Evolutionary conservation across 2,329 filamentous ascomycete species (phyloP), one percentile per base, ranked within the genome.

Genomic region (Stagonosporopsis cucurbitacearum): DNA sequence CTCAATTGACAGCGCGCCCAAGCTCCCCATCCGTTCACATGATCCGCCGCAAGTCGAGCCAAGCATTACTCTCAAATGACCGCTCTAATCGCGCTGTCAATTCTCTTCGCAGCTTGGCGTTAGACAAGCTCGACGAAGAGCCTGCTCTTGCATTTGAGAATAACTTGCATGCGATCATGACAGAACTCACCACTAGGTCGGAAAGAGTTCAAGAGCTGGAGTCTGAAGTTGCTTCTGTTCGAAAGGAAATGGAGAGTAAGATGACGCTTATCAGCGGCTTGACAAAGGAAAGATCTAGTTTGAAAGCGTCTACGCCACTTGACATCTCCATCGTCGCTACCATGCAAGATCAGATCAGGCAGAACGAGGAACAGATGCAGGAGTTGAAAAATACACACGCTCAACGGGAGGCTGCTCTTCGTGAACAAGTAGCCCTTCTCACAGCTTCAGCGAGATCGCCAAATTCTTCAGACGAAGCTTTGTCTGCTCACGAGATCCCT

Each of bases 181-280:
- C 95, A 66, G 95, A 99, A 73, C 82, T 99, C 30, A 90, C 96
- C 62, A 83, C 83, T 9, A 87, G 93, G 37, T 93, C 93, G 35
- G 93, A 98, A 74, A 88, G 93, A 25, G 93, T 97, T 49, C 91
- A 96, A 70, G 88, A 93, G 67, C 82, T 99, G 13, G 95, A 99
- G 75, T 87, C 87, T 6, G 94, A 96, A 65, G 85, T 97, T 53
- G 81, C 87, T 23, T 88, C 86, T 4, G 86, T 92, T 20, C 95
- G 91, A 80, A 96, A 92, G 79, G 95, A 99, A 75, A 96, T 98
- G 89, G 95, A 99, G 72, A 88, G 86, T 60, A 99, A 99, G 84
- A 92, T 94, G 81, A 91, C 91, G 26, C 93, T 99, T 71, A 98
- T 99, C 66, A 91, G 92, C 26, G 95, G 95, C 6, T 82, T 99